These are phyloP conservation scores for Nemania diffusa DNA, from an alignment of 2,329 filamentous ascomycete species.

Conservation along the genomic window DNA sequence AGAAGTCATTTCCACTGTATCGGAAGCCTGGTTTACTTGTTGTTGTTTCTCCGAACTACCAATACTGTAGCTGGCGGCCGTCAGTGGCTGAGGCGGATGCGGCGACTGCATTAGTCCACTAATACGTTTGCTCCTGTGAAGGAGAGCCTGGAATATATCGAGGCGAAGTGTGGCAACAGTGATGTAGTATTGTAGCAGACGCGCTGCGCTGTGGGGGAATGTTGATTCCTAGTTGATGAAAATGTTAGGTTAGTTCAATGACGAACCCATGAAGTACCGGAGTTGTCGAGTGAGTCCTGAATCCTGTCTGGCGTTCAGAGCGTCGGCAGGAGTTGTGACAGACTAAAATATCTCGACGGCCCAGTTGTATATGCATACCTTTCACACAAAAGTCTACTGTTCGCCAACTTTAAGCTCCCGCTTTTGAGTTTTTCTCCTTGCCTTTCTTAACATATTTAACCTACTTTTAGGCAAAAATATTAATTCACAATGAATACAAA, in stretches of 20 bases:
- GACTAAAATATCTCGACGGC: too few relatives aligned
- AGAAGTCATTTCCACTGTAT: conserved; percentile 10
- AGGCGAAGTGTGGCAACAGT: conserved; percentile 15
- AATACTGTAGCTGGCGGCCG: conserved; percentile 9
- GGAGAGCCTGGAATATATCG: conserved; percentile 12
- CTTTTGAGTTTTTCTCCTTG: too few relatives aligned
- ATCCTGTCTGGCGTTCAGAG: too few relatives aligned
- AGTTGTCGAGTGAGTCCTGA: too few relatives aligned
- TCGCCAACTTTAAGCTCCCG: too few relatives aligned
- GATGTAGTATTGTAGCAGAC: conserved; percentile 14
- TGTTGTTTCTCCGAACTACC: conserved; percentile 16
- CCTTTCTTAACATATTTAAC: too few relatives aligned
- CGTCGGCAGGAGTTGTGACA: too few relatives aligned
- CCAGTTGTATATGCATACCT: too few relatives aligned
- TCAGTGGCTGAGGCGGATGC: conserved; percentile 14
- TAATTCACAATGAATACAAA: too few relatives aligned
- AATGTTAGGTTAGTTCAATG: not conserved
- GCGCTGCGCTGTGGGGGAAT: not conserved
- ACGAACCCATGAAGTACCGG: too few relatives aligned
- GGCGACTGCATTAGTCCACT: conserved; percentile 11
- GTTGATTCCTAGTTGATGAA: not conserved
- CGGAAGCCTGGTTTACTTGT: conserved; percentile 6
- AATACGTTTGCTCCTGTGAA: conserved; percentile 15
- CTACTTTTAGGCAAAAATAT: too few relatives aligned
- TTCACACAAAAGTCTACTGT: too few relatives aligned